These are phyloP conservation scores for Lepidopterella palustris DNA, from an alignment of 495 filamentous ascomycete species.

Conservation along the genomic window DNA sequence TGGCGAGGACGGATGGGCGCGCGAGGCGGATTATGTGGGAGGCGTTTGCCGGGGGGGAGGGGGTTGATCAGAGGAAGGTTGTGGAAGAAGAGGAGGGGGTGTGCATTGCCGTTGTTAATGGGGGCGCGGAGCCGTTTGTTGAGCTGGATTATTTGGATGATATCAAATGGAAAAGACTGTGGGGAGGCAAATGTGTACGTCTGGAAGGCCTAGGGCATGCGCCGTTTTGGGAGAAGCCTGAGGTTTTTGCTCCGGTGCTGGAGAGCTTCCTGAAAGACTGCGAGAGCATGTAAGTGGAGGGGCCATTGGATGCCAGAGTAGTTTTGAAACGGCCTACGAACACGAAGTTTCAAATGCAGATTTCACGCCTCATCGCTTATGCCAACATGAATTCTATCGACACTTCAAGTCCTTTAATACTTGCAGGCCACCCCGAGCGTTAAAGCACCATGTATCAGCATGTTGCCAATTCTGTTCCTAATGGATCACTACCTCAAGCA, in stretches of 20 bases:
- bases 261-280: slow-evolving; percentile 19
- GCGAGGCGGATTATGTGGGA: slow-evolving; percentile 20
- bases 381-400: too few relatives aligned
- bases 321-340: too few relatives aligned
- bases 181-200: slow-evolving; percentile 18
- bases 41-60: slow-evolving; percentile 10
- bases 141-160: slow-evolving; percentile 22
- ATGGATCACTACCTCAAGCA: too few relatives aligned
- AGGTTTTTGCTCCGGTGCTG: slow-evolving; percentile 14
- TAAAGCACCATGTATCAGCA: too few relatives aligned
- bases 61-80: slow-evolving; percentile 19
- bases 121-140: slow-evolving; percentile 23
- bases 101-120: slow-evolving; percentile 22
- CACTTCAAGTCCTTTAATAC: too few relatives aligned
- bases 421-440: too few relatives aligned
- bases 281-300: background rate
- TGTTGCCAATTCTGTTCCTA: too few relatives aligned
- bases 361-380: too few relatives aligned
- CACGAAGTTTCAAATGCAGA: too few relatives aligned
- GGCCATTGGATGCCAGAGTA: too few relatives aligned
- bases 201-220: slow-evolving; percentile 18
- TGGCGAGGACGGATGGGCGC: slow-evolving; percentile 18
- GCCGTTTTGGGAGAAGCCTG: slow-evolving; percentile 24
- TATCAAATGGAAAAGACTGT: slow-evolving; percentile 20
- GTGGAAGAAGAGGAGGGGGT: slow-evolving; percentile 7